Evolutionary conservation across 2,329 filamentous ascomycete genomes (phyloP), one percentile per base, ranked within the genome.

Genomic region (Penicillium sp.): DNA sequence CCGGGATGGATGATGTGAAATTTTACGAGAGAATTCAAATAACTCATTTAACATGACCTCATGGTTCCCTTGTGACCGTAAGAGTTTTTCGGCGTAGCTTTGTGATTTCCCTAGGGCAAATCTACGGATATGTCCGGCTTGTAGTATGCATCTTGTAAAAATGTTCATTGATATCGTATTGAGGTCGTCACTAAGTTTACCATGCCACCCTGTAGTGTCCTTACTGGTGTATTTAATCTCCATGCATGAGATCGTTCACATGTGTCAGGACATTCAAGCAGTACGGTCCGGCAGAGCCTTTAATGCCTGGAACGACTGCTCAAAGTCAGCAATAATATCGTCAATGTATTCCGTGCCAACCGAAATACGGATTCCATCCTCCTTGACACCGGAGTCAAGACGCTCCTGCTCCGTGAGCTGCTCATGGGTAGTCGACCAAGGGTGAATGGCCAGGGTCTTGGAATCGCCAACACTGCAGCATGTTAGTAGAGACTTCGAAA

Each of bases 331-430:
- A 64, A 95, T 93, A 63, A 97, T 96, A 65, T 97, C 91, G 73
- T 95, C 90, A 66, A 97, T 95, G 69, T 96, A 89, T 74, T 97
- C 91, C 1, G 86, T 95, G 45, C 91, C 91, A 52, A 96, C 90
- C 0, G 90, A 96, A 64, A 96, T 93, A 55, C 91, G 87, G 70
- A 97, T 95, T 34, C 90, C 82, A 64, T 95, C 91, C 78, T 88
- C 68, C 15, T 87, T 93, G 10, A 93, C 88, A 61, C 91, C 91
- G 21, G 87, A 91, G 65, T 75, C 82, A 45, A 78, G 67, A 72
- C 83, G 88, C 77, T 96, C 91, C 66, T 89, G 79, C 28, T 91
- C 85, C 21, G 77, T 82, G 51, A 97, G 77, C 74, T 97, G 91
- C 75, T 95, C 87, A 69, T 97, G 91, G 2, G 91, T 97, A 3